Evolutionary conservation across 225 moss, liverwort and hornwort species (phyloP), one percentile per base, ranked within the genome.

Genomic region (Marchantia polymorpha): DNA sequence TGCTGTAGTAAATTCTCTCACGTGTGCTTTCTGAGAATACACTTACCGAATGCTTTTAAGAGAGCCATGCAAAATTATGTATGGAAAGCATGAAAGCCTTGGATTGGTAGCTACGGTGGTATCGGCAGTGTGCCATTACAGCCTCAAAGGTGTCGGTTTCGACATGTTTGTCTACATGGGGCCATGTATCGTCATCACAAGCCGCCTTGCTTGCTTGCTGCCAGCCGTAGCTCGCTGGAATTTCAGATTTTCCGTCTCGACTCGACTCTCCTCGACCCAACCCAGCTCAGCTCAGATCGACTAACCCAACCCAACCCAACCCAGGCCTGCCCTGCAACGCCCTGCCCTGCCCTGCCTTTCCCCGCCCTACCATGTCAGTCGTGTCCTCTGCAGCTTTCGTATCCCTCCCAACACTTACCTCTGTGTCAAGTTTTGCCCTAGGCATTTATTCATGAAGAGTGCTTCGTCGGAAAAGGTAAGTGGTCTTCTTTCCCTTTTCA

Each of bases 1-100:
- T 23, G 64, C 64, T 64, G 26, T 39, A 64, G 64, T 64, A 64
- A 64, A 64, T 64, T 64, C 64, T 23, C 64, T 64, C 64, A 64
- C 64, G 64, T 64, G 64, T 64, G 64, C 26, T 23, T 27, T 64
- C n/a, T 12, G 2, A 64, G 64, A 64, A 23, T 23, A 27, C 23
- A 64, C 64, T 64, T 63, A 23, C 25, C 27, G 64, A 25, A 64
- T 23, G 64, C 64, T 23, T 23, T 64, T n/a, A 25, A 64, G 64
- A 20, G 64, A 5, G 8, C 64, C 64, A 64, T 64, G 64, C 64
- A 39, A 25, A 63, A 64, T 64, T 27, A 64, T 64, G n/a, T 23
- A 64, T n/a, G 25, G 26, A 64, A 64, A 64, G 23, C 64, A 64
- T 9, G 64, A 64, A 20, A 64, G 26, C 64, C 22, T 12, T 25